Evolutionary conservation across 345 rosid species (phyloP), one percentile per base, ranked within the genome.

Genomic region (Ceriops tagal): DNA sequence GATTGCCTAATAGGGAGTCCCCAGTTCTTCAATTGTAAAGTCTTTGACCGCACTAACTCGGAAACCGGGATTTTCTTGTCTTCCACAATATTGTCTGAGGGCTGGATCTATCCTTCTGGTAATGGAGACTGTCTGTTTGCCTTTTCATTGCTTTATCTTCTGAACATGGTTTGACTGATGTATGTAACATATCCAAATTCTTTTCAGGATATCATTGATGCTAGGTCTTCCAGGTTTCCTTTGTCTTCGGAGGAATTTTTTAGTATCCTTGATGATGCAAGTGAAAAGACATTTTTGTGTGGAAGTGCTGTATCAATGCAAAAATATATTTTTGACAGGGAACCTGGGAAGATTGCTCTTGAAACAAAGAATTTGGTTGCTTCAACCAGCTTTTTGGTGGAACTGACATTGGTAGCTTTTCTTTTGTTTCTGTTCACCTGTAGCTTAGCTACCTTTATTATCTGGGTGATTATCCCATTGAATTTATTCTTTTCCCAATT

Each of bases 101-200:
- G 97, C 97, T 79, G 99, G 89, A 81, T 87, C 92, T 75, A 81
- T 81, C 19, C 90, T 95, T 80, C 75, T 88, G 96, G 99, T 95
- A 81, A 75, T 87, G 49, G 60, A 59, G 15, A 31, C 43, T 0
- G 32, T 61, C 58, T 65, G 21, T 61, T 43, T 28, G 37, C 3
- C 68, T 57, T 21, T 65, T 71, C 73, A 32, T 65, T 16, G 15
- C 60, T 22, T 70, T 31, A 53, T 43, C 53, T 57, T 78, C 62
- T 64, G 21, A 30, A 72, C 58, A 35, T 21, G 32, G 15, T 37
- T 22, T 51, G 31, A 49, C 5, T 20, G 6, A 32, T 16, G 35
- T 21, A 28, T 65, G 62, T 71, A 26, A 53, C 56, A 27, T 71
- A 1, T 52, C 62, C 52, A 34, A 19, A 27, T 70, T 73, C 69